Conservation (phyloP, 2,329 filamentous ascomycete species). For the Alternaria rosae region DNA sequence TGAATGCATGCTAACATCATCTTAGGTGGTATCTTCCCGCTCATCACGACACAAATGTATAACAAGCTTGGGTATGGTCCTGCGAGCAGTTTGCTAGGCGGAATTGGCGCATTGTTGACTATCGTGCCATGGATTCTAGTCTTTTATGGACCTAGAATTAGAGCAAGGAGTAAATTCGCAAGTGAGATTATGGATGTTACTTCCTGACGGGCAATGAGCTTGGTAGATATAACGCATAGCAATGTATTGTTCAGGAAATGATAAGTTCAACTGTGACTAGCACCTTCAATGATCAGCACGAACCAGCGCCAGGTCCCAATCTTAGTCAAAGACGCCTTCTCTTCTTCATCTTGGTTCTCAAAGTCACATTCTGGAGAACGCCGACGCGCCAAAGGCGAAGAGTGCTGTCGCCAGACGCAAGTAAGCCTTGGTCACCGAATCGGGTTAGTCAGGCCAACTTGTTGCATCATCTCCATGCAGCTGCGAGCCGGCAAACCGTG, state of each 20-base stretch:
- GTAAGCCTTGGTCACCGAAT: not conserved
- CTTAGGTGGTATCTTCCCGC: conserved; percentile 73
- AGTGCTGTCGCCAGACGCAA: not conserved
- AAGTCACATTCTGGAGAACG: too few relatives aligned
- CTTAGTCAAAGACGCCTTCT: too few relatives aligned
- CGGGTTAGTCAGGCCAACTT: not conserved
- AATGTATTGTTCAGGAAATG: not conserved
- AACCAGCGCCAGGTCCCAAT: too few relatives aligned
- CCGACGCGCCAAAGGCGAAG: not conserved
- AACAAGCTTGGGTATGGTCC: conserved; percentile 71
- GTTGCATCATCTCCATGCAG: conserved; percentile 13
- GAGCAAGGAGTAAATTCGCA: conserved; percentile 79
- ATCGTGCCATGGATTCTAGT: conserved; percentile 88
- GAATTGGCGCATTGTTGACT: conserved; percentile 71
- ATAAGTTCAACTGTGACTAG: not conserved
- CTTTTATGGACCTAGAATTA: conserved; percentile 78
- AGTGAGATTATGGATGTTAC: conserved; percentile 45
- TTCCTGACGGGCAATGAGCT: not conserved
- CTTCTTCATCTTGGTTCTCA: too few relatives aligned
- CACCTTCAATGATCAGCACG: too few relatives aligned
- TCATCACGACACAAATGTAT: conserved; percentile 79
- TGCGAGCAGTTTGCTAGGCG: conserved; percentile 78
- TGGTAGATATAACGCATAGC: conserved; percentile 3
- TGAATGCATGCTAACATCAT: conserved; percentile 3
- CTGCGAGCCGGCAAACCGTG: not conserved